phyloP scores from a whole-genome alignment of 1,284 basidiomycete species.

The Waitea zeae region DNA sequence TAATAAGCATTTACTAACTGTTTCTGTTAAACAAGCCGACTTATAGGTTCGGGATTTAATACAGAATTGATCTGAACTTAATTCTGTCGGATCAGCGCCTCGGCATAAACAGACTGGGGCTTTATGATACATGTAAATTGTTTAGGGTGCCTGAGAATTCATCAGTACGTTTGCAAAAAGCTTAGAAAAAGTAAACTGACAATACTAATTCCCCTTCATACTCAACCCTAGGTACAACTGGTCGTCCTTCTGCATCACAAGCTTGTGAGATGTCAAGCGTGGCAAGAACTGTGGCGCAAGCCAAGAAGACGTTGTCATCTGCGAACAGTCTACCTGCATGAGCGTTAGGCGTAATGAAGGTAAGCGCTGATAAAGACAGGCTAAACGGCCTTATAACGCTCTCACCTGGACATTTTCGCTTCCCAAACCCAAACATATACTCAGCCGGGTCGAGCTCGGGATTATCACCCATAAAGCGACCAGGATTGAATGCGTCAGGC shows the following conservation, averaged over 20 bases:
- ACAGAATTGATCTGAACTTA: too few species aligned
- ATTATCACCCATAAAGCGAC: conserved; percentile 6
- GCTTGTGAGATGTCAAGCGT: conserved; percentile 13
- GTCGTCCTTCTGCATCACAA: conserved; percentile 10
- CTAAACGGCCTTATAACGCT: too few species aligned
- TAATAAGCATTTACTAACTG: too few species aligned
- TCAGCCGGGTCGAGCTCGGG: conserved; percentile 7
- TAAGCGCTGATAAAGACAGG: too few species aligned
- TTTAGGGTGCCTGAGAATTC: conserved; percentile 11
- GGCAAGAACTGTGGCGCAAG: conserved; percentile 12
- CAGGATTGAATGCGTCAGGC: conserved; percentile 7
- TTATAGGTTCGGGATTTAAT: too few species aligned
- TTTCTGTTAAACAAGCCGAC: too few species aligned
- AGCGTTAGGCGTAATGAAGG: too few species aligned
- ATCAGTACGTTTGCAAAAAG: too few species aligned
- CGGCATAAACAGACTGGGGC: conserved; percentile 8
- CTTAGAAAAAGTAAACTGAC: too few species aligned
- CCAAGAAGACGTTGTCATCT: conserved; percentile 13
- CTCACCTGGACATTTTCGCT: conserved; percentile 5
- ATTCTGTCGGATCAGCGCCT: conserved; percentile 3
- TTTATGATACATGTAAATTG: conserved; percentile 8
- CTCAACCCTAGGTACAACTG: conserved; percentile 11
- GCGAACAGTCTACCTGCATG: conserved; percentile 11
- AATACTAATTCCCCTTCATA: conserved; percentile 7
- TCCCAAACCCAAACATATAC: conserved; percentile 8